Conservation (phyloP, 495 filamentous ascomycete species). For the Penicillium ochrochloron region DNA sequence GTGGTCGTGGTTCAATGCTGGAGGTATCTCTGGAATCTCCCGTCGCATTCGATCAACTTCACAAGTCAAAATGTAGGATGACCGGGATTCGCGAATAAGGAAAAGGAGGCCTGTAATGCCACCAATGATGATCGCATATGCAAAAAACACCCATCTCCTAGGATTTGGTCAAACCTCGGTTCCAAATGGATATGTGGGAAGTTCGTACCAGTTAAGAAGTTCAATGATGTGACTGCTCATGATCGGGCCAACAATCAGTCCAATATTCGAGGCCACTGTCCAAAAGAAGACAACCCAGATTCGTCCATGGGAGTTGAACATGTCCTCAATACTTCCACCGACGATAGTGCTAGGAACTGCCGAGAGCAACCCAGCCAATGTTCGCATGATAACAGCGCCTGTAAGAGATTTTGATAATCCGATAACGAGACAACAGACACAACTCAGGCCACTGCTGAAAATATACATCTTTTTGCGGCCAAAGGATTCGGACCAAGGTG, state of each 20-base stretch:
- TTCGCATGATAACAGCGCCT: conserved; percentile 47
- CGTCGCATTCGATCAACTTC: conserved; percentile 37
- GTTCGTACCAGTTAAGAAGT: conserved; percentile 38
- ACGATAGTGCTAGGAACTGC: conserved; percentile 57
- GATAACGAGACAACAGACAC: conserved; percentile 48
- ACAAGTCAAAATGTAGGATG: conserved; percentile 43
- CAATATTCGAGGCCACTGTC: conserved; percentile 49
- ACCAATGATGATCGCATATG: conserved; percentile 45
- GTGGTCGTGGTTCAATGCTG: conserved; percentile 47
- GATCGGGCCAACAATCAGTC: conserved; percentile 50
- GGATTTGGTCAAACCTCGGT: neutral
- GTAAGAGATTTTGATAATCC: conserved; percentile 42
- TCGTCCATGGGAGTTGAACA: conserved; percentile 51
- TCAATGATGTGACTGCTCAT: conserved; percentile 47
- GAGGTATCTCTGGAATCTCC: conserved; percentile 31
- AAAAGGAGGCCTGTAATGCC: conserved; percentile 40
- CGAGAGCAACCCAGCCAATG: conserved; percentile 52
- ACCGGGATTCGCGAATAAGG: conserved; percentile 49
- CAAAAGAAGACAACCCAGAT: conserved; percentile 56
- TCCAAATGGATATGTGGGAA: neutral
- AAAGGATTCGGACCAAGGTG: conserved; percentile 57
- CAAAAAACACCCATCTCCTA: conserved; percentile 53
- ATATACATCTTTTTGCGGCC: conserved; percentile 57
- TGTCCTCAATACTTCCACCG: conserved; percentile 55
- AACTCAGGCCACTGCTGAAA: conserved; percentile 47